Percentiles rank a stretch among this genome's conserved stretches.
These are phyloP conservation scores for Naganishia onofrii DNA, from an alignment of 768 basidiomycete genomes.

Conservation along the genomic window DNA sequence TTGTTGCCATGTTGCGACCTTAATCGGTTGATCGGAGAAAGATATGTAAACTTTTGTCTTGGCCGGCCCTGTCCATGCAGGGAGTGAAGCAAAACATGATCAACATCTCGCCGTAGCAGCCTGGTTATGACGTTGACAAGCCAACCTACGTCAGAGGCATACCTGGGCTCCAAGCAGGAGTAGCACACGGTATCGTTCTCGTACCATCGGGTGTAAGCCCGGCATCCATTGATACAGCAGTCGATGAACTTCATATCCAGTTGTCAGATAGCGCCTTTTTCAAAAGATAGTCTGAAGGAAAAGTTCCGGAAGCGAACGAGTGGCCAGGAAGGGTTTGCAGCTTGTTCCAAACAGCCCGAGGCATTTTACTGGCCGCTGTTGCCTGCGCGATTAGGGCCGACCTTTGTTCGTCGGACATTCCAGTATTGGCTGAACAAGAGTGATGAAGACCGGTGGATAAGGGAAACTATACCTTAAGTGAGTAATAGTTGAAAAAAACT, in stretches of 20 bases:
- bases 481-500: too few relatives aligned
- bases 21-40: neutral
- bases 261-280: neutral
- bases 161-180: too few relatives aligned
- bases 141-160: too few relatives aligned
- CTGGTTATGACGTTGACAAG: too few relatives aligned
- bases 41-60: neutral
- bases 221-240: neutral
- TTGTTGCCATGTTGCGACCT: neutral
- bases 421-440: too few relatives aligned
- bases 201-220: neutral
- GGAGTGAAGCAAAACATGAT: too few relatives aligned
- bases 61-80: neutral
- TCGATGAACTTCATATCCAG: neutral
- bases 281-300: neutral
- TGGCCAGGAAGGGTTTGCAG: neutral
- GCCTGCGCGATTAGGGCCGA: neutral
- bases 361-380: neutral
- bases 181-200: neutral
- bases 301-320: neutral
- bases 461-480: too few relatives aligned
- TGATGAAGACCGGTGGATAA: too few relatives aligned
- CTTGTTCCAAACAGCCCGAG: neutral
- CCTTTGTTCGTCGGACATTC: too few relatives aligned
- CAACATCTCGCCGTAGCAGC: too few relatives aligned